Evolutionary conservation across 306 rosid genomes (phyloP), one percentile per base, ranked within the genome.

Genomic region (Rosa multiflora): DNA sequence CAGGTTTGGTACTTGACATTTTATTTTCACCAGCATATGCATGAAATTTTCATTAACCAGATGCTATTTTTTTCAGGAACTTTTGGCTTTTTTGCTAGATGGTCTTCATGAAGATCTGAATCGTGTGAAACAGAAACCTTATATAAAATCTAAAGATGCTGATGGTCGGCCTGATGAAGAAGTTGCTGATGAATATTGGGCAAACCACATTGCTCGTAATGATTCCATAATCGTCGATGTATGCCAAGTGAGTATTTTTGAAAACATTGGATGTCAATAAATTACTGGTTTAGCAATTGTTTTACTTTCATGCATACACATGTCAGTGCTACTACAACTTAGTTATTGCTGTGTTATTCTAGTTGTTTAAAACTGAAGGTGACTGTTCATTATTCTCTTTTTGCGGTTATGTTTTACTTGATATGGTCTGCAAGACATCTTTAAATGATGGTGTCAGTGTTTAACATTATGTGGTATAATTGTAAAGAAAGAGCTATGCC

Each of bases 121-220:
- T 85, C 98, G 99, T 37, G 99, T 95, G 71, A 95, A 92, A 74
- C 94, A 92, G 82, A 95, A 87, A 84, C 99, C 99, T 69, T 95
- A 95, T 75, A 87, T 95, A 84, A 92, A 88, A 84, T 89, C 99
- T 72, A 94, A 88, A 82, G 99, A 95, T 88, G 98, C 99, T 49
- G 97, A 95, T 91, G 99, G 98, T 43, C 91, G 98, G 83, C 97
- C 95, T 63, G 99, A 92, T 83, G 99, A 95, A 90, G 98, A 91
- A 81, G 99, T 95, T 79, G 97, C 99, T 29, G 99, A 95, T 76
- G 99, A 92, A 84, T 91, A 95, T 85, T 95, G 99, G 98, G 96
- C 98, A 37, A 95, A 95, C 84, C 99, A 95, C 86, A 95, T 91
- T 86, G 91, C 99, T 61, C 99, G 98, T 51, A 95, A 95, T 84